These are phyloP conservation scores for Cutaneotrichosporon daszewskae DNA, from an alignment of 1,284 basidiomycete species.

Conservation along the genomic window DNA sequence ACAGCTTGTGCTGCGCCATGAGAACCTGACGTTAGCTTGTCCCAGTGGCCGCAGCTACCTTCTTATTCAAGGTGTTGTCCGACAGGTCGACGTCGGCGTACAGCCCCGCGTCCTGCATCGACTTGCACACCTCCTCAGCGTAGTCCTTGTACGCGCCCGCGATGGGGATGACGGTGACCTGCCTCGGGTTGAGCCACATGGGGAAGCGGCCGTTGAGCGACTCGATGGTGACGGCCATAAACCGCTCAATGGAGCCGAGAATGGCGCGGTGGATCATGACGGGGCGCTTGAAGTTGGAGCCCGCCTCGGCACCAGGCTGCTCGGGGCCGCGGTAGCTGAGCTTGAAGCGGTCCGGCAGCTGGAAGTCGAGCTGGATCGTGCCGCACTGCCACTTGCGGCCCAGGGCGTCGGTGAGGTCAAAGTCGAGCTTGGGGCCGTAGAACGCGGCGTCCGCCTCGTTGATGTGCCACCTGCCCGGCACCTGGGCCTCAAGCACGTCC, in stretches of 20 bases:
- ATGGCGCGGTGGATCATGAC: constrained; percentile 99
- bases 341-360: constrained; percentile 96
- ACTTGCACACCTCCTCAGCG: constrained; percentile 58
- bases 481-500: constrained; percentile 75
- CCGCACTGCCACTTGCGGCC: constrained; percentile 95
- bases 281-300: constrained; percentile 62
- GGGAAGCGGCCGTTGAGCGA: constrained; percentile 99
- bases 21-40: too few species aligned
- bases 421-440: constrained; percentile 93
- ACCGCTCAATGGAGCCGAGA: constrained; percentile 87
- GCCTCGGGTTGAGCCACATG: constrained; percentile 95
- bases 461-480: constrained; percentile 86
- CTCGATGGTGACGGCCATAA: constrained; percentile 96
- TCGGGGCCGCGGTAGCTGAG: constrained; percentile 74
- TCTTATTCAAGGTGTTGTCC: constrained; percentile 90
- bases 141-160: constrained; percentile 81
- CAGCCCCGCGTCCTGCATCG: constrained; percentile 65
- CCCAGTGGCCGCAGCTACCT: too few species aligned
- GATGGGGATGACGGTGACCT: constrained; percentile 90
- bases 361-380: constrained; percentile 94
- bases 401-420: constrained; percentile 90
- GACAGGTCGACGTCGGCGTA: constrained; percentile 90
- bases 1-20: constrained; percentile 86
- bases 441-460: constrained; percentile 97
- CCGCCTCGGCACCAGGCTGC: constrained; percentile 50